Conservation (phyloP, 108 stramenopile genomes). For the Fistulifera solaris region DNA sequence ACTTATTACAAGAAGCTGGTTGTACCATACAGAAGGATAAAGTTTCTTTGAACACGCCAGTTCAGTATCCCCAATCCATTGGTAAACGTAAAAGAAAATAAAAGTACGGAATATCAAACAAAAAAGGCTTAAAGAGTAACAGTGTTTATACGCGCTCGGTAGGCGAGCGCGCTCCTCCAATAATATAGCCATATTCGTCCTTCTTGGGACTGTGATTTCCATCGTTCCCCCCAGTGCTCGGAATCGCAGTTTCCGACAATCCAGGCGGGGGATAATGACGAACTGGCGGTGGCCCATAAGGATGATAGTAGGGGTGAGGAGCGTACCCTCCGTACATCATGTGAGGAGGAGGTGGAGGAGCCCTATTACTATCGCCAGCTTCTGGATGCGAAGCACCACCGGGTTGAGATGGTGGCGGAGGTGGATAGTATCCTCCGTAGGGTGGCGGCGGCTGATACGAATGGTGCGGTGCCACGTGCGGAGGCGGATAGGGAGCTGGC, state of each 20-base stretch:
- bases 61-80: slow-evolving; percentile 41
- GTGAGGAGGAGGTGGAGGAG: slow-evolving; percentile 15
- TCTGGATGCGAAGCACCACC: slow-evolving; percentile 6
- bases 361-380: slow-evolving; percentile 5
- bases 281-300: slow-evolving; percentile 20
- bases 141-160: not conserved
- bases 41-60: slow-evolving; percentile 50
- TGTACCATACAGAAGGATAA: slow-evolving; percentile 37
- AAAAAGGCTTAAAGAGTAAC: not conserved
- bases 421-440: slow-evolving; percentile 17
- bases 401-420: slow-evolving; percentile 21
- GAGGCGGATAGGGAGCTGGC: slow-evolving; percentile 15
- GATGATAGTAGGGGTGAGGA: slow-evolving; percentile 42
- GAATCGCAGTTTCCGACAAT: too few species aligned
- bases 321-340: slow-evolving; percentile 43
- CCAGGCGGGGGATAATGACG: not conserved
- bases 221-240: too few species aligned
- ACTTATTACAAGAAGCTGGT: slow-evolving; percentile 64
- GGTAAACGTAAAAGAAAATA: slow-evolving; percentile 21
- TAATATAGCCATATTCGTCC: not conserved
- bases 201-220: too few species aligned
- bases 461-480: slow-evolving; percentile 17
- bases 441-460: slow-evolving; percentile 12
- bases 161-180: not conserved
- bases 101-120: not conserved